A percentile compares a stretch with the other conserved stretches of the same genome.
Evolutionary conservation across 2,329 filamentous ascomycete genomes (phyloP).

Genomic region (Rasamsonia emersonii): DNA sequence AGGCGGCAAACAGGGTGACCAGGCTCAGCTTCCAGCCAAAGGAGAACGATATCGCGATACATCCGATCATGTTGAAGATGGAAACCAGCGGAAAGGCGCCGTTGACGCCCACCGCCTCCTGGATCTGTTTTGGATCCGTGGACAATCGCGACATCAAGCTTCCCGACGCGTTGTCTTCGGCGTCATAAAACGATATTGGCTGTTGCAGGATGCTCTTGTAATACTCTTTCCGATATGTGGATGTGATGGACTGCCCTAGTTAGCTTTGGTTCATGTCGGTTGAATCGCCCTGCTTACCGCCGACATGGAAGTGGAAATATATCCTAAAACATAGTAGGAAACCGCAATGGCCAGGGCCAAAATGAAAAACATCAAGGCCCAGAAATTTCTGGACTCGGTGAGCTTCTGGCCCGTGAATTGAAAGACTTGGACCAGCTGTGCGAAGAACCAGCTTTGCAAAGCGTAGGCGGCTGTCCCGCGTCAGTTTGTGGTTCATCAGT

Average conservation of each 20-base stretch:
- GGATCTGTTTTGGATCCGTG: constrained; percentile 42
- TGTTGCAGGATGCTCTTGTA: constrained; percentile 40
- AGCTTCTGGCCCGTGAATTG: constrained; percentile 31
- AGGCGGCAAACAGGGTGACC: constrained; percentile 53
- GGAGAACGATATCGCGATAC: constrained; percentile 57
- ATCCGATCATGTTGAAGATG: constrained; percentile 57
- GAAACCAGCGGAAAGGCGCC: constrained; percentile 49
- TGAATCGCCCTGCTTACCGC: constrained; percentile 24
- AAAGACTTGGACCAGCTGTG: constrained; percentile 42
- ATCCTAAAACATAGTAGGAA: constrained; percentile 41
- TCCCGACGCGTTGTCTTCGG: constrained; percentile 40
- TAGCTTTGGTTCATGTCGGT: constrained; percentile 20
- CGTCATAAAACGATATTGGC: constrained; percentile 35
- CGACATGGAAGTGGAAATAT: constrained; percentile 36
- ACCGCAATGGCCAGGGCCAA: constrained; percentile 40
- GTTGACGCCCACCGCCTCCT: constrained; percentile 43
- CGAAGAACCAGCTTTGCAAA: constrained; percentile 38
- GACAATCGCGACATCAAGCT: constrained; percentile 40
- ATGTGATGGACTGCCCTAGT: constrained; percentile 21
- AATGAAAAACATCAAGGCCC: constrained; percentile 49
- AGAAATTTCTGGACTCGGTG: constrained; percentile 40
- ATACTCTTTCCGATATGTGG: constrained; percentile 35
- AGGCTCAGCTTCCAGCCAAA: constrained; percentile 72
- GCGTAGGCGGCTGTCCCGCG: constrained; percentile 18
- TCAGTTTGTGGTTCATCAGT: constrained; percentile 3